Percentiles rank a stretch among this genome's conserved stretches.
Conservation (phyloP, 106 monocot genomes). For the Allium sativum region DNA sequence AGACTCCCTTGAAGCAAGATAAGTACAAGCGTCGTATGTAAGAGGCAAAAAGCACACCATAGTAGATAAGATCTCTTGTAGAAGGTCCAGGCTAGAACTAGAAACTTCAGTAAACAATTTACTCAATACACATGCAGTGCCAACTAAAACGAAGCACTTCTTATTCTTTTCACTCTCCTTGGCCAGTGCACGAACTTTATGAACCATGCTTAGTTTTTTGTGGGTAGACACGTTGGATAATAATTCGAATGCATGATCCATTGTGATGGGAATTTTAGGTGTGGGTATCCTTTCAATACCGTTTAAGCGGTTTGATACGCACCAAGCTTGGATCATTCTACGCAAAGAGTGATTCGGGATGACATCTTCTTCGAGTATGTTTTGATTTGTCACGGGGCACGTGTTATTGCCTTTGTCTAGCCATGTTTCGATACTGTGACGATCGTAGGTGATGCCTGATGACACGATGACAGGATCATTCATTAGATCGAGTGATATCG, state of each 20-base stretch:
- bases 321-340: constrained; percentile 57
- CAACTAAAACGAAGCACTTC: constrained; percentile 11
- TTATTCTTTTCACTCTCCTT: constrained; percentile 45
- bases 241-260: constrained; percentile 13
- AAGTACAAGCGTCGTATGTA: constrained; percentile 20
- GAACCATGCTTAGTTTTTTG: background rate
- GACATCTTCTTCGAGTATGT: constrained; percentile 13
- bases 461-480: constrained; percentile 61
- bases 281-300: constrained; percentile 56
- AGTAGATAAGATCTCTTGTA: constrained; percentile 42
- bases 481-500: constrained; percentile 83
- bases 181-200: constrained; percentile 9
- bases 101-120: constrained; percentile 16
- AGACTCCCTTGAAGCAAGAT: constrained; percentile 20
- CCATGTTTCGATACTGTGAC: constrained; percentile 69
- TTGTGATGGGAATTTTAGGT: constrained; percentile 26
- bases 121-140: constrained; percentile 20
- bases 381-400: constrained; percentile 46
- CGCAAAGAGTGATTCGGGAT: constrained; percentile 47
- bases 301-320: constrained; percentile 18
- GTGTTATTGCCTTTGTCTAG: constrained; percentile 40
- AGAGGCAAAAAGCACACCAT: constrained; percentile 29
- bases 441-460: constrained; percentile 85
- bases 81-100: background rate
- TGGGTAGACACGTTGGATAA: constrained; percentile 5